phyloP scores from a whole-genome alignment of 1,139 yeast genomes.

The Wickerhamomyces sp. region DNA sequence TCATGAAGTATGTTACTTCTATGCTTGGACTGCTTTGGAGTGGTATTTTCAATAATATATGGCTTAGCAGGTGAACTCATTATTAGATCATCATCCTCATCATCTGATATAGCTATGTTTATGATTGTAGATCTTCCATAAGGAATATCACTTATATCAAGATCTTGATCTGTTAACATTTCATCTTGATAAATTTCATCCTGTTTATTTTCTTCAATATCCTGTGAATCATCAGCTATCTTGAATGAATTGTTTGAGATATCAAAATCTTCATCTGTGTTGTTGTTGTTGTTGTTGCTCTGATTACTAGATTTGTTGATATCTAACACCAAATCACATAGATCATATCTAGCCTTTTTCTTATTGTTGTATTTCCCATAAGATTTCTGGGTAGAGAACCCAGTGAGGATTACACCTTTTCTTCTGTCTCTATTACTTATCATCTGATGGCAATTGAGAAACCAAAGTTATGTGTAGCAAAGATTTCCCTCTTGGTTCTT shows the following conservation, averaged over 20 bases:
- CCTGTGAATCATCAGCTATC: constrained; percentile 15
- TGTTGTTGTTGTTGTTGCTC: not conserved
- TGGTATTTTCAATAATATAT: not conserved
- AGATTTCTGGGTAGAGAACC: constrained; percentile 11
- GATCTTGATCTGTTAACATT: constrained; percentile 1
- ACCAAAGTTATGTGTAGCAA: too few relatives aligned
- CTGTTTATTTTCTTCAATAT: constrained; percentile 1
- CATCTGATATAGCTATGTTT: constrained; percentile 20
- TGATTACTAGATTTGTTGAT: constrained; percentile 4
- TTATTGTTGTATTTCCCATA: constrained; percentile 22
- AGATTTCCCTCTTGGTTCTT: too few relatives aligned
- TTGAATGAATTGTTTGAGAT: constrained; percentile 22
- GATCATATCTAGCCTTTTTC: constrained; percentile 17
- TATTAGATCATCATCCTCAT: constrained; percentile 17
- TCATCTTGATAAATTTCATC: constrained; percentile 3
- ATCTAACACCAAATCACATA: constrained; percentile 19
- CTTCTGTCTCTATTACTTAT: constrained; percentile 20
- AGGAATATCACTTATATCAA: constrained; percentile 15
- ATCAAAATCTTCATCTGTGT: constrained; percentile 11
- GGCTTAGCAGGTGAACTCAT: constrained; percentile 15
- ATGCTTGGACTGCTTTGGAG: not conserved
- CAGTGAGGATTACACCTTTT: constrained; percentile 19
- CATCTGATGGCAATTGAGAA: constrained; percentile 3
- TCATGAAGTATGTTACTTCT: constrained; percentile 15
- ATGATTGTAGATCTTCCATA: constrained; percentile 17